Evolutionary conservation across 768 basidiomycete genomes (phyloP).

Genomic region (Leccinum disarticulatum): DNA sequence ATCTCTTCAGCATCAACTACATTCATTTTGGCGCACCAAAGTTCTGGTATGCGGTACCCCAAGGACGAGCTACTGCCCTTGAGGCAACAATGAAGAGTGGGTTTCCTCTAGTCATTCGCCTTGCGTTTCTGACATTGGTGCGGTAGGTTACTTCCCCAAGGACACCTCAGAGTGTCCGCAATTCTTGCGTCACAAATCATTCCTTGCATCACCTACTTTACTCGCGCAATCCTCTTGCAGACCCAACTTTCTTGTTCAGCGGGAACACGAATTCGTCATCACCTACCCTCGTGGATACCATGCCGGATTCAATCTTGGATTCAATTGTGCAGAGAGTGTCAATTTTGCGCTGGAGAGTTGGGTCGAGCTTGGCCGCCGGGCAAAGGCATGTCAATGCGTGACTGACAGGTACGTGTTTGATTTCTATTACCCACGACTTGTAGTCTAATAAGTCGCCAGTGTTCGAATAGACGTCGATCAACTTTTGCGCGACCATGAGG

Average conservation of each 20-base stretch:
- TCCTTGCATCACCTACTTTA: slow-evolving; percentile 83
- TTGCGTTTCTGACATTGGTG: slow-evolving; percentile 3
- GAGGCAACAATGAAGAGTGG: slow-evolving; percentile 87
- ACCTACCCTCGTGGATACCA: slow-evolving; percentile 96
- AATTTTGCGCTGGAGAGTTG: slow-evolving; percentile 96
- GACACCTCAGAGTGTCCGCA: slow-evolving; percentile 85
- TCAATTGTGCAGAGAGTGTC: slow-evolving; percentile 96
- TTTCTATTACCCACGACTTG: neutral
- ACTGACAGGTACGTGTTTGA: slow-evolving; percentile 58
- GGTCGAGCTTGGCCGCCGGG: slow-evolving; percentile 83
- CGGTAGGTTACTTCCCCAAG: slow-evolving; percentile 81
- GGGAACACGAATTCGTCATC: slow-evolving; percentile 94
- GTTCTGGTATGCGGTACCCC: slow-evolving; percentile 96
- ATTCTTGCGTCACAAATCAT: slow-evolving; percentile 96
- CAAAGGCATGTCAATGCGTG: slow-evolving; percentile 75
- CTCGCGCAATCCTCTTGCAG: slow-evolving; percentile 76
- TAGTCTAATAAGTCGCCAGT: slow-evolving; percentile 40
- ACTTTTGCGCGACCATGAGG: slow-evolving; percentile 66
- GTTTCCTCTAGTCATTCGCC: slow-evolving; percentile 14
- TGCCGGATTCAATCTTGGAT: slow-evolving; percentile 93
- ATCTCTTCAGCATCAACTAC: slow-evolving; percentile 97
- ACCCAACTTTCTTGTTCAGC: slow-evolving; percentile 88
- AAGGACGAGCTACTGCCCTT: slow-evolving; percentile 76
- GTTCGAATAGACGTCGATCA: slow-evolving; percentile 94
- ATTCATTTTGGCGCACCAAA: slow-evolving; percentile 98